These are phyloP conservation scores for Nymphaea thermarum DNA, from an alignment of 164 flowering plant species.

Conservation along the genomic window DNA sequence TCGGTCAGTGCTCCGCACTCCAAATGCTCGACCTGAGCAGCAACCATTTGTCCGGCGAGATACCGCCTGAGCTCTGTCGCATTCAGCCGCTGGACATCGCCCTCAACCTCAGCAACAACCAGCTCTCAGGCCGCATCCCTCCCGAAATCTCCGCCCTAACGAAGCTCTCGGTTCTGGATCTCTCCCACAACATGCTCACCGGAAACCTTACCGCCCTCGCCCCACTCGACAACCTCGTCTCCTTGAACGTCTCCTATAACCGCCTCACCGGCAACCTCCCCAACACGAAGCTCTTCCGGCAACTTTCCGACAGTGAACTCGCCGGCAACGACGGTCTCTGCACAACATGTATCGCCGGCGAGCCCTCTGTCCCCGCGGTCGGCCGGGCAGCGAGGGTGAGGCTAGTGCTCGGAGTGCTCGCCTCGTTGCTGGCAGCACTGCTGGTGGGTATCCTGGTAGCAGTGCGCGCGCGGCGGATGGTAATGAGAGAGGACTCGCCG, in stretches of 20 bases:
- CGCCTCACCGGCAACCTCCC: constrained; percentile 68
- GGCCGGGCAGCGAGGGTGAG: constrained; percentile 25
- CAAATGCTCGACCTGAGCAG: constrained; percentile 47
- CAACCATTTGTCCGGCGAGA: constrained; percentile 27
- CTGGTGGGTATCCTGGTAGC: constrained; percentile 48
- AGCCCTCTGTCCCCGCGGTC: constrained; percentile 4
- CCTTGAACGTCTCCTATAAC: constrained; percentile 63
- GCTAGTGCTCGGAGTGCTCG: constrained; percentile 48
- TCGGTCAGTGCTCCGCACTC: constrained; percentile 29
- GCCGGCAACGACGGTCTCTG: constrained; percentile 59
- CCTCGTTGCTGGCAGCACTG: constrained; percentile 36
- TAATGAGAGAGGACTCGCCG: constrained; percentile 18
- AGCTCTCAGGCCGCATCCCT: constrained; percentile 31
- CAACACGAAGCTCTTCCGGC: constrained; percentile 57
- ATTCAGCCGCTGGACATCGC: constrained; percentile 35
- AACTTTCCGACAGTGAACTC: constrained; percentile 38
- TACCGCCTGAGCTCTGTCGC: constrained; percentile 26
- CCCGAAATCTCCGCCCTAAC: constrained; percentile 37
- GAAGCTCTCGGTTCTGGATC: constrained; percentile 40
- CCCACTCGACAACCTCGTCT: constrained; percentile 46
- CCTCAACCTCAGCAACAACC: constrained; percentile 38
- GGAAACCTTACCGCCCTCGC: constrained; percentile 48
- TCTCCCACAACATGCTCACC: constrained; percentile 38
- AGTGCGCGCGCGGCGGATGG: constrained; percentile 29
- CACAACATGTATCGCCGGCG: constrained; percentile 8